phyloP scores from a whole-genome alignment of 257 asterid species.

The Lycium barbarum region DNA sequence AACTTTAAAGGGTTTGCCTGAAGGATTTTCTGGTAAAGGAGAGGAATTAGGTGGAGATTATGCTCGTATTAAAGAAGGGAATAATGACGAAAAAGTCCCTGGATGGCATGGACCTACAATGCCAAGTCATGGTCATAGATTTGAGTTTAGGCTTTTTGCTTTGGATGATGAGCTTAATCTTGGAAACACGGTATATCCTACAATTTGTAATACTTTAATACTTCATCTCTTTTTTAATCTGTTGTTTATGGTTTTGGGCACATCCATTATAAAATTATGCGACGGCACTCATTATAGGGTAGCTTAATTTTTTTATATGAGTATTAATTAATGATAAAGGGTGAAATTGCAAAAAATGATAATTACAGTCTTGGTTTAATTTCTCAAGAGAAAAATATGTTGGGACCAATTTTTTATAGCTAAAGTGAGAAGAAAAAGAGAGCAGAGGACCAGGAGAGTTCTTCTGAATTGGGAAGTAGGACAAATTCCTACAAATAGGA shows the following conservation, averaged over 20 bases:
- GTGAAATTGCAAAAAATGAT: background rate
- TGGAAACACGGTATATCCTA: constrained; percentile 70
- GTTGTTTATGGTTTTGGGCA: background rate
- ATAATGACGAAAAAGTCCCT: constrained; percentile 60
- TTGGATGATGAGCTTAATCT: constrained; percentile 61
- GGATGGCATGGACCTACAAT: constrained; percentile 82
- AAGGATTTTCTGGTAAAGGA: constrained; percentile 73
- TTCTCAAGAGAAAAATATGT: too few species aligned
- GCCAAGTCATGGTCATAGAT: constrained; percentile 65
- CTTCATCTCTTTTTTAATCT: too few species aligned
- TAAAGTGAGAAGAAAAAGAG: too few species aligned
- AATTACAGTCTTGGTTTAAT: too few species aligned
- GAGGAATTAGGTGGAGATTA: constrained; percentile 59
- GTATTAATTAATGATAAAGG: background rate
- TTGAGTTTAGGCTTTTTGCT: constrained; percentile 82
- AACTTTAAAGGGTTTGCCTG: constrained; percentile 79
- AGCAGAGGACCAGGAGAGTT: background rate
- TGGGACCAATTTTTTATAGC: too few species aligned
- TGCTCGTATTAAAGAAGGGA: constrained; percentile 64
- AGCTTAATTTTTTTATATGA: background rate
- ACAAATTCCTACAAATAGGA: background rate
- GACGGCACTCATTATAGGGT: background rate
- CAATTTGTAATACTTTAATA: background rate
- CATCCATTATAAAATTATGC: background rate
- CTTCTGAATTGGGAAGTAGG: background rate